A percentile compares a stretch with the other conserved stretches of the same genome.
phyloP scores from a whole-genome alignment of 441 rosid genomes.

The Corymbia calophylla region DNA sequence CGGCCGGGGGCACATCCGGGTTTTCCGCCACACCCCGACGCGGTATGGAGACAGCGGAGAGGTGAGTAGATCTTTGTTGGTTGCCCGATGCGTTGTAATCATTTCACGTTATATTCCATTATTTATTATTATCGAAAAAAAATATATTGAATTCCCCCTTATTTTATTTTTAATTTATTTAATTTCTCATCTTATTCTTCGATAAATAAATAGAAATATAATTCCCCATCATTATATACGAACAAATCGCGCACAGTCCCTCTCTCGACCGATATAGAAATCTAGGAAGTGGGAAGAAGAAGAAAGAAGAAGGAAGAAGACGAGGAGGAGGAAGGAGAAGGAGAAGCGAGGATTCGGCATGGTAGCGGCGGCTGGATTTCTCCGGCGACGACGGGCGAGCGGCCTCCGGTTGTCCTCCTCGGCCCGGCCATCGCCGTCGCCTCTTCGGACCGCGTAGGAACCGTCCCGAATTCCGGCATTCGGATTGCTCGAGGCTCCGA shows the following conservation, averaged over 20 bases:
- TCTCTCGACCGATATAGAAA: not conserved
- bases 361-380: not conserved
- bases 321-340: not conserved
- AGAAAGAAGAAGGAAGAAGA: conserved; percentile 1
- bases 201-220: not conserved
- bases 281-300: not conserved
- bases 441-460: not conserved
- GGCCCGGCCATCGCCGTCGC: not conserved
- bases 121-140: not conserved
- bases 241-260: not conserved
- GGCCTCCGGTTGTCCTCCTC: not conserved
- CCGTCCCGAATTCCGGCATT: not conserved
- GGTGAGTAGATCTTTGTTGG: not conserved
- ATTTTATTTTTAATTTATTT: not conserved
- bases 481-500: not conserved
- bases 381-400: not conserved
- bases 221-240: not conserved
- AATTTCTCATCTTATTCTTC: not conserved
- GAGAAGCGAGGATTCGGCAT: not conserved
- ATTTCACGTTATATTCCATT: conserved; percentile 8
- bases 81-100: conserved; percentile 16
- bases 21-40: not conserved
- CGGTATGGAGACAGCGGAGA: not conserved
- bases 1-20: not conserved
- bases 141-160: not conserved